Evolutionary conservation across 257 asterid genomes (phyloP).

Genomic region (Lycium barbarum): DNA sequence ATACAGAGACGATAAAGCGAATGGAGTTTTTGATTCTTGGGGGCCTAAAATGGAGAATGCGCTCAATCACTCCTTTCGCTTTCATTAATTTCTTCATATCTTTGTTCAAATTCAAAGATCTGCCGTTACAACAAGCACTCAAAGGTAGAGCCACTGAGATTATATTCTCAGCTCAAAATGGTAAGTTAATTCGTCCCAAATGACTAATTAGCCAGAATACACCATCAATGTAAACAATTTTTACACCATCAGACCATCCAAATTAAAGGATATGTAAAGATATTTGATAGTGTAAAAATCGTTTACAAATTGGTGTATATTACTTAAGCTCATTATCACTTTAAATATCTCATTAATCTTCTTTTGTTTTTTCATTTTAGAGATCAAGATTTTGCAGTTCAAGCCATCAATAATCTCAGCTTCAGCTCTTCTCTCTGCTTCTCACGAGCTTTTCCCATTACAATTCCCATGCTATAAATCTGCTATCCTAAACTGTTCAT

Average conservation of each 20-base stretch:
- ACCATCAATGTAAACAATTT: no score
- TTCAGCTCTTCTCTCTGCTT: conserved; percentile 61
- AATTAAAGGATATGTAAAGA: no score
- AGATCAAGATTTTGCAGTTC: conserved; percentile 60
- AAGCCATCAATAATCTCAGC: conserved; percentile 71
- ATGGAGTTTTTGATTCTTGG: conserved; percentile 76
- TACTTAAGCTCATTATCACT: background rate
- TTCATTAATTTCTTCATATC: conserved; percentile 57
- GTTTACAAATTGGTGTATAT: no score
- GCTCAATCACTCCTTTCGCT: conserved; percentile 66
- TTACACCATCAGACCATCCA: no score
- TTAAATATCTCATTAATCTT: no score
- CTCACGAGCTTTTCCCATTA: conserved; percentile 58
- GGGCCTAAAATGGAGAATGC: conserved; percentile 78
- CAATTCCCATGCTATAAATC: conserved; percentile 50
- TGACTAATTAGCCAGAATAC: background rate
- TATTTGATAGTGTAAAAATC: no score
- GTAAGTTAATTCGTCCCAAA: conserved; percentile 35
- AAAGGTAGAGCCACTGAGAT: conserved; percentile 60
- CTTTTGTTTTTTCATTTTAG: conserved; percentile 36
- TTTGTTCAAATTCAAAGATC: conserved; percentile 46
- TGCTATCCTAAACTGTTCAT: conserved; percentile 50
- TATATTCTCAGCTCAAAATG: conserved; percentile 60
- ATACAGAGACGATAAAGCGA: conserved; percentile 46
- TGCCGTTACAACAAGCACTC: conserved; percentile 47